Base-by-base conservation (phyloP, 305 asterid genomes). In the Fraxinus xanthoxyloides region DNA sequence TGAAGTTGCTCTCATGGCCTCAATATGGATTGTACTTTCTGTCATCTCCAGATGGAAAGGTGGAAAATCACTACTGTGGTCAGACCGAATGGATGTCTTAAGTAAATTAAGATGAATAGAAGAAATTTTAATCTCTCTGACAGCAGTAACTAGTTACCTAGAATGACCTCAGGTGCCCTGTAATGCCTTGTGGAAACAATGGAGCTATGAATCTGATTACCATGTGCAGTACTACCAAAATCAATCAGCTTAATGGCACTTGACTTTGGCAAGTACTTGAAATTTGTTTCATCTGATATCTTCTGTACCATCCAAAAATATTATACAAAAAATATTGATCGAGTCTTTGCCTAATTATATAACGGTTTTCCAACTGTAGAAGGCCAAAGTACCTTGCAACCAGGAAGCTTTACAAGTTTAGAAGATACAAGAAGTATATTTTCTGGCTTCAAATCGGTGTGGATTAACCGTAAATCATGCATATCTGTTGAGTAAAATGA, bases 121-220 rank as follows among this genome's bases (percentile, higher is more conserved):
- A 82, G 75, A 81, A 78, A 28, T 30, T 75, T 28, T 72, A 79
- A 82, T 30, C 84, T 79, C 86, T 75, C 85, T 21, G 70, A 72
- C 79, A 82, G 78, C 77, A 74, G 77, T 75, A 82, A 83, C 75
- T 72, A 43, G 46, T 85, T 86, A 95, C 98, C 98, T 87, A 93
- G 88, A 83, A 95, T 95, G 83, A 91, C 87, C 87, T 95, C 98
- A 51, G 98, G 98, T 51, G 98, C 98, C 78, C 98, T 91, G 88
- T 93, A 95, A 88, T 95, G 98, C 88, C 93, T 90, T 76, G 93
- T 89, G 65, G 91, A 85, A 79, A 87, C 93, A 86, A 85, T 87
- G 87, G 91, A 90, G 88, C 83, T 85, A 84, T 90, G 91, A 77
- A 85, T 83, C 85, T 85, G 92, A 79, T 59, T 81, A 87, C 72